These are phyloP conservation scores for Oryza longistaminata DNA, from an alignment of 176 grass and related monocot species.

Conservation along the genomic window DNA sequence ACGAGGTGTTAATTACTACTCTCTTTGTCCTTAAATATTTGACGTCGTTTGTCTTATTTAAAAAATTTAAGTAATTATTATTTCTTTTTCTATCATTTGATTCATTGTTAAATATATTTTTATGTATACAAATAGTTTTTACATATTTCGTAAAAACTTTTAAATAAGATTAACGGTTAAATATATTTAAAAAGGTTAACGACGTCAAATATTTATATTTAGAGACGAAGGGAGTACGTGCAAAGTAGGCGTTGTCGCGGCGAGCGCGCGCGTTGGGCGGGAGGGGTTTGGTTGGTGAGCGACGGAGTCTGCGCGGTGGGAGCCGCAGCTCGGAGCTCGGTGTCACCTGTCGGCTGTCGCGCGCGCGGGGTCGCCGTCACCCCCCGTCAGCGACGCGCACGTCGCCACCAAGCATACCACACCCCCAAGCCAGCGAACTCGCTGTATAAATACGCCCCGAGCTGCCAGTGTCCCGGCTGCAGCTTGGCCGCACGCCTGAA, in stretches of 20 bases:
- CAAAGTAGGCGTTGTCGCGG: background rate
- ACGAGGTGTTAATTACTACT: background rate
- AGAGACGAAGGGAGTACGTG: too few relatives aligned
- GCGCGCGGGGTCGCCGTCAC: conserved; percentile 30
- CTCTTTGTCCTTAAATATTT: too few relatives aligned
- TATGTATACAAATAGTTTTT: too few relatives aligned
- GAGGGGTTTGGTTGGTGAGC: conserved; percentile 38
- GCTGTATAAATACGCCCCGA: conserved; percentile 26
- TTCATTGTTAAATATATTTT: too few relatives aligned
- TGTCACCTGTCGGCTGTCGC: conserved; percentile 8
- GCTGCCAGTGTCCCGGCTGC: conserved; percentile 25
- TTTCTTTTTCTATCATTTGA: too few relatives aligned
- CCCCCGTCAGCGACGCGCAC: background rate
- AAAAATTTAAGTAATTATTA: too few relatives aligned
- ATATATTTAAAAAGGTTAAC: too few relatives aligned
- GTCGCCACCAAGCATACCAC: background rate
- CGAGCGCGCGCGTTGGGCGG: background rate
- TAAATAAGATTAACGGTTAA: too few relatives aligned
- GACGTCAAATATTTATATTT: too few relatives aligned
- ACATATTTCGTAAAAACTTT: too few relatives aligned
- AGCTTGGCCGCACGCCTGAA: conserved; percentile 12
- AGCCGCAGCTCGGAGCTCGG: background rate
- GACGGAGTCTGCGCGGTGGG: conserved; percentile 7
- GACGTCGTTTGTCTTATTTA: too few relatives aligned
- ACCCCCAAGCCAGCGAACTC: background rate